A percentile compares a stretch with the other conserved stretches of the same genome.
These are phyloP conservation scores for Xerocomus nothofagi DNA, from an alignment of 1,284 basidiomycete genomes.

Conservation along the genomic window DNA sequence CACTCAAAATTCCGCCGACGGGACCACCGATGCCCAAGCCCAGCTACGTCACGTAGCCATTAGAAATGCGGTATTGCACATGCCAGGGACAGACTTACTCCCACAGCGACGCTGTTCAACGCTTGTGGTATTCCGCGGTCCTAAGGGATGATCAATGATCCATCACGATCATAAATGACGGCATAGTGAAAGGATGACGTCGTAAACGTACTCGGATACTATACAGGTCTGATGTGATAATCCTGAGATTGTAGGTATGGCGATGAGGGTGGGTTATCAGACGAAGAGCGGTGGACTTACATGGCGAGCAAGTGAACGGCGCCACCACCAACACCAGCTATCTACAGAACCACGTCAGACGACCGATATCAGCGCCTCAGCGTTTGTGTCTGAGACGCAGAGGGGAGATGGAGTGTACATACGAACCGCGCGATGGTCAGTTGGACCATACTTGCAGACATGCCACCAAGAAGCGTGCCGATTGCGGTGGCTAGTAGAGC, in stretches of 20 bases:
- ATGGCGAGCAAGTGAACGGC: slow-evolving; percentile 22
- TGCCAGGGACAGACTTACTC: slow-evolving; percentile 8
- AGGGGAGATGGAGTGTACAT: not conserved
- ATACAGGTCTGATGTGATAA: slow-evolving; percentile 23
- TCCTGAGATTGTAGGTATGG: slow-evolving; percentile 11
- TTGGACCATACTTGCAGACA: slow-evolving; percentile 18
- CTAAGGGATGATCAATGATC: not conserved
- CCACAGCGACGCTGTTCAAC: slow-evolving; percentile 14
- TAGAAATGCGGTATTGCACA: not conserved
- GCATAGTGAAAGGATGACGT: not conserved
- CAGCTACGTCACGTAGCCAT: slow-evolving; percentile 5
- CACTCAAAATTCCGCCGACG: slow-evolving; percentile 19
- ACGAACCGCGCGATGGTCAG: slow-evolving; percentile 23
- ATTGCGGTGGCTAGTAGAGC: slow-evolving; percentile 13
- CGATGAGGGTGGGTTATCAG: not conserved
- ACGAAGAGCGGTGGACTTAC: slow-evolving; percentile 1
- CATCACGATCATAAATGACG: not conserved
- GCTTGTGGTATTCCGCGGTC: slow-evolving; percentile 22
- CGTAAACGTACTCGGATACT: slow-evolving; percentile 15
- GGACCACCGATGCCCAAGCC: slow-evolving; percentile 24
- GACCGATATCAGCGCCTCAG: not conserved
- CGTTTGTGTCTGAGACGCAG: not conserved
- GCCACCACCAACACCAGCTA: slow-evolving; percentile 19
- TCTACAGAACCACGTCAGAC: not conserved
- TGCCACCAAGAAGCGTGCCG: slow-evolving; percentile 17